Evolutionary conservation across 331 rosid genomes (phyloP), one percentile per base, ranked within the genome.

Genomic region (Cydonia oblonga): DNA sequence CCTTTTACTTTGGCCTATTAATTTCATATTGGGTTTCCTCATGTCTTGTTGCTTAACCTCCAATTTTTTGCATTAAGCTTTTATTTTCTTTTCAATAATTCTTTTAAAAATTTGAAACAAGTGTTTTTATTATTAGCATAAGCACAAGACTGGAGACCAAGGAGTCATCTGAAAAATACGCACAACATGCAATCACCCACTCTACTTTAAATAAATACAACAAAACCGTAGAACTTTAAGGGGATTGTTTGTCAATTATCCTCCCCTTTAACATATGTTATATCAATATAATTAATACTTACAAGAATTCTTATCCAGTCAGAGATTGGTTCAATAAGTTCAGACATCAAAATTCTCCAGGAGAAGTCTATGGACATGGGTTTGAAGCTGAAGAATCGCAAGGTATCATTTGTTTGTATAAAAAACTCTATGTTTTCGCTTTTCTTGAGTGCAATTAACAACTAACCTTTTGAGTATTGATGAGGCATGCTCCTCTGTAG

Each of bases 341-440:
- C 92, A 56, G 97, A 93, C 83, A 93, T 93, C 76, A 93, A 89
- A 77, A 81, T 93, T 75, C 96, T 93, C 68, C 98, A 93, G 74
- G 97, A 91, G 90, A 93, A 91, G 85, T 93, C 98, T 73, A 87
- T 91, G 95, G 98, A 91, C 78, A 93, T 93, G 97, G 96, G 97
- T 64, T 77, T 91, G 76, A 85, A 90, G 87, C 90, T 93, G 72
- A 91, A 93, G 90, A 93, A 91, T 85, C 98, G 97, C 78, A 93
- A 93, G 98, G 98, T 93, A 89, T 58, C 76, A 44, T 65, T 62
- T 23, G 40, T 15, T 81, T 49, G 54, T 49, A 49, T 49, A 16
- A 49, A 49, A 49, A 49, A 1, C 71, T n/a, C n/a, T 52, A 18
- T 30, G 54, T 57, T 12, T 15, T 64, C 66, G 5, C 22, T 42